phyloP scores from a whole-genome alignment of 805 yeast genomes.

The Saccharomycopsis sp. region DNA sequence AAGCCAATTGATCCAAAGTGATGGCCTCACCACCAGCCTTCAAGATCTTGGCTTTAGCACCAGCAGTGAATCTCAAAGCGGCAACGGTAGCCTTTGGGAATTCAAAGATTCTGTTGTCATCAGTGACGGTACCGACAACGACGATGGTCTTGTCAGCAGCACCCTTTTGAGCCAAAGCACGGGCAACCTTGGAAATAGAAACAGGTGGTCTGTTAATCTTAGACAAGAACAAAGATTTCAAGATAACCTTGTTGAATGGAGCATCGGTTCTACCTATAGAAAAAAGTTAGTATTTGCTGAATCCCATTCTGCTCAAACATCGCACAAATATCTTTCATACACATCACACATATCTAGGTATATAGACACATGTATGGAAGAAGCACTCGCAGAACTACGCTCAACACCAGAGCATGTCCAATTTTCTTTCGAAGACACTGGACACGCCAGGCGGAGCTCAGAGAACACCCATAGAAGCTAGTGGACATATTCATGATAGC shows the following conservation, averaged over 20 bases:
- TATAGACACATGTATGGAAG: slow-evolving; percentile 8
- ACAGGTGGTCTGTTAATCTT: slow-evolving; percentile 99
- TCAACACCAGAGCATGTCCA: slow-evolving; percentile 16
- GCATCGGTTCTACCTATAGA: slow-evolving; percentile 91
- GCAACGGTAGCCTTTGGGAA: slow-evolving; percentile 98
- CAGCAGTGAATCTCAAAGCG: slow-evolving; percentile 98
- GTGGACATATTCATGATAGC: background rate
- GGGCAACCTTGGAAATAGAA: slow-evolving; percentile 84
- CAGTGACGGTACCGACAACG: slow-evolving; percentile 99
- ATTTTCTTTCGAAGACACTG: too few relatives aligned
- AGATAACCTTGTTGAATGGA: slow-evolving; percentile 96
- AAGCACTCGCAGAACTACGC: slow-evolving; percentile 35
- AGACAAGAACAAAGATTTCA: slow-evolving; percentile 91
- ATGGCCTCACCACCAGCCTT: slow-evolving; percentile 99
- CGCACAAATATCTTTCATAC: background rate
- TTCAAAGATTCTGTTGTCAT: slow-evolving; percentile 88
- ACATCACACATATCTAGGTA: background rate
- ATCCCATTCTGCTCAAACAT: slow-evolving; percentile 13
- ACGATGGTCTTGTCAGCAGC: slow-evolving; percentile 89
- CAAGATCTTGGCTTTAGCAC: slow-evolving; percentile 94
- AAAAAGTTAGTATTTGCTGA: slow-evolving; percentile 28
- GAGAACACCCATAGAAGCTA: background rate
- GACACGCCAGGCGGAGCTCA: background rate
- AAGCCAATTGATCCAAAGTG: slow-evolving; percentile 98
- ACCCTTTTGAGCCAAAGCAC: slow-evolving; percentile 77